phyloP scores from a whole-genome alignment of 371 early-diverging fungal genomes.

The Vairimorpha apis region DNA sequence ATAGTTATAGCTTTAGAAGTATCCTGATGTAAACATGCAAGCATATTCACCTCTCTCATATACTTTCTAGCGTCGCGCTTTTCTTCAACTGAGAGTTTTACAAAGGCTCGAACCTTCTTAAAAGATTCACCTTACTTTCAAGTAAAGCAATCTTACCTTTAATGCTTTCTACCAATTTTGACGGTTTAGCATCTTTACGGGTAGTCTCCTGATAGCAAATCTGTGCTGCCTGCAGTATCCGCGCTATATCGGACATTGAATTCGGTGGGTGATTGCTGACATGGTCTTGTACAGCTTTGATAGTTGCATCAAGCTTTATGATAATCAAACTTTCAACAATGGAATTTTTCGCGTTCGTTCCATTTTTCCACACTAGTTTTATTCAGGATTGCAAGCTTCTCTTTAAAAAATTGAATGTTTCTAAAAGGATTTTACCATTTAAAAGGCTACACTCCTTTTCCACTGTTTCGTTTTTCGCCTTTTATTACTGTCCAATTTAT shows the following conservation, averaged over 20 bases:
- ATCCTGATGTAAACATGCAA: neutral
- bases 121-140: no score
- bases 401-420: neutral
- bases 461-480: no score
- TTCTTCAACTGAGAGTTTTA: no score
- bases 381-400: neutral
- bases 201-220: neutral
- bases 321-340: no score
- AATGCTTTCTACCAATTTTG: neutral
- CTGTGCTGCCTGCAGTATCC: neutral
- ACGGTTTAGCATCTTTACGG: neutral
- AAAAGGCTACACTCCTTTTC: neutral
- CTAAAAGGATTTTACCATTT: neutral
- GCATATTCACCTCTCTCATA: no score
- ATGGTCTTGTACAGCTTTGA: neutral
- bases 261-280: neutral
- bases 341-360: neutral
- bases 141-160: no score
- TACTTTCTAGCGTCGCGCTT: no score
- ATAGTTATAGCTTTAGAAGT: neutral
- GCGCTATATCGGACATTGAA: neutral
- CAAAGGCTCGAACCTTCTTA: no score
- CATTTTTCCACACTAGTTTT: neutral
- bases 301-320: slow-evolving; percentile 6
- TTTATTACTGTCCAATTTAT: no score